Evolutionary conservation across 257 asterid genomes (phyloP), one percentile per base, ranked within the genome.

Genomic region (Phtheirospermum japonicum): DNA sequence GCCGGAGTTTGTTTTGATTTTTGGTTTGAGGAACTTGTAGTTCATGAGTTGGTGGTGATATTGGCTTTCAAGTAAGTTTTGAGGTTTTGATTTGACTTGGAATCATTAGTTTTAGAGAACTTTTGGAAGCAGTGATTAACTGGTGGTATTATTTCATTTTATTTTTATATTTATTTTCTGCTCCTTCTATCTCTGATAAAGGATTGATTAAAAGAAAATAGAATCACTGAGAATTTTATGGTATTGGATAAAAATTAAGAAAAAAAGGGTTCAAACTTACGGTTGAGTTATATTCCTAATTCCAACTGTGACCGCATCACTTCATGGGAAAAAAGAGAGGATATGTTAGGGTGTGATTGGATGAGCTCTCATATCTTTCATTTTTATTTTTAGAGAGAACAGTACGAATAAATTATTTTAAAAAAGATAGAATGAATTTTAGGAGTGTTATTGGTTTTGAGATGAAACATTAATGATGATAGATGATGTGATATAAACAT

Each of bases 1-100:
- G 49, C 34, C n/a, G 63, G 72, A 61, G 37, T 70, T 14, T 28
- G 34, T 48, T 72, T 23, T 60, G 66, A 12, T 66, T 42, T 64
- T 48, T 65, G 66, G 60, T 59, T 76, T 59, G 51, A 61, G 65
- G 67, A 59, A 56, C 52, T 68, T 52, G n/a, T 66, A 45, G 42
- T 52, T 65, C 30, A 32, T 39, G 58, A 37, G 59, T 40, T 64
- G 26, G 46, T 53, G 66, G 32, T 46, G 65, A 32, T 58, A 51
- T 36, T 42, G 48, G 50, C 16, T 68, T 14, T 55, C 28, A 31
- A 16, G 63, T 13, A 51, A 59, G 20, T 9, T 19, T 20, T 6
- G 65, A 57, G 48, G 12, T 60, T 54, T 28, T 31, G 57, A 7
- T 14, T 54, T 45, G 34, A 65, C 42, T 33, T 43, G 59, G 65